Evolutionary conservation across 2,329 filamentous ascomycete species (phyloP).

Genomic region (Sporothrix sp.): DNA sequence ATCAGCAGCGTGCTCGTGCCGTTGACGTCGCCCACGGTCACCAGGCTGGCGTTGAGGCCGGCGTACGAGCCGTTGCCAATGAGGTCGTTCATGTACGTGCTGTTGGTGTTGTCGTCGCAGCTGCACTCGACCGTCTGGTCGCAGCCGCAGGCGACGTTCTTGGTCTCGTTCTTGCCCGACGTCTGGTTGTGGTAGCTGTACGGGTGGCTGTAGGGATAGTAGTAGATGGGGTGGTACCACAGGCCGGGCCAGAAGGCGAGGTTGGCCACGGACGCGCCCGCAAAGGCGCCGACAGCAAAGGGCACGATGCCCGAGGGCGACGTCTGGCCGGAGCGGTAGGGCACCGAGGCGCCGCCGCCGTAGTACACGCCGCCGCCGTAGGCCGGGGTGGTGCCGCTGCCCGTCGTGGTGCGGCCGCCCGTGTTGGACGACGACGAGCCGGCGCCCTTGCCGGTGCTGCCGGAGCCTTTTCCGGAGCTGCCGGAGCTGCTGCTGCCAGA

Average conservation of each 20-base stretch:
- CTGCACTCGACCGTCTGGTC: slow-evolving; percentile 46
- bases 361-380: slow-evolving; percentile 59
- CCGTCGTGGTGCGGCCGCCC: slow-evolving; percentile 45
- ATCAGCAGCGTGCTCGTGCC: slow-evolving; percentile 56
- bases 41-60: slow-evolving; percentile 49
- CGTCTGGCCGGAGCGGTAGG: slow-evolving; percentile 48
- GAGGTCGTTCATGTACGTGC: slow-evolving; percentile 49
- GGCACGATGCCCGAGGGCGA: slow-evolving; percentile 44
- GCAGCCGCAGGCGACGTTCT: slow-evolving; percentile 54
- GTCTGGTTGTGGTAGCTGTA: slow-evolving; percentile 42
- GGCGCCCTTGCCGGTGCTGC: slow-evolving; percentile 11
- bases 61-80: slow-evolving; percentile 56
- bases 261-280: slow-evolving; percentile 30
- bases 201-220: slow-evolving; percentile 45
- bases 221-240: slow-evolving; percentile 55
- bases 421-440: slow-evolving; percentile 26
- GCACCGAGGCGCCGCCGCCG: slow-evolving; percentile 50
- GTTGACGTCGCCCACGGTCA: slow-evolving; percentile 53
- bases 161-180: slow-evolving; percentile 45
- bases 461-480: slow-evolving; percentile 11
- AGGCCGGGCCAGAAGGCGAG: slow-evolving; percentile 53
- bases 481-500: slow-evolving; percentile 16
- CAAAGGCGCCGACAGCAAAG: slow-evolving; percentile 39
- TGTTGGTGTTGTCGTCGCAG: slow-evolving; percentile 58
- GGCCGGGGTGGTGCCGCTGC: slow-evolving; percentile 45